These are phyloP conservation scores for Suhomyces kilbournensis DNA, from an alignment of 805 yeast genomes.

Conservation along the genomic window DNA sequence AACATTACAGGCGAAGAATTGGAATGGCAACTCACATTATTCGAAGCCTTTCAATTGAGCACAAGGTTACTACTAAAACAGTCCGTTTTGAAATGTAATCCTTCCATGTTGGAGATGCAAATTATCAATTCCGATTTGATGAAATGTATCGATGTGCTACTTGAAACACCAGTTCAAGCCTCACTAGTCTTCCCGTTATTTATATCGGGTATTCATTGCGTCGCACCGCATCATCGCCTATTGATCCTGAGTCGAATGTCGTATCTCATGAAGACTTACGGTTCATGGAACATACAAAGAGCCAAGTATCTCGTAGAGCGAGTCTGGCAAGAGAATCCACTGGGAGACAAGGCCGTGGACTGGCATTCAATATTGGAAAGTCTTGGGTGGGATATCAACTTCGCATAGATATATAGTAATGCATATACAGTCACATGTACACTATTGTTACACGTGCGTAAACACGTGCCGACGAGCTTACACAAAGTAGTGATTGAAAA, in stretches of 20 bases:
- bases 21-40: conserved; percentile 64
- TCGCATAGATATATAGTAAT: conserved; percentile 45
- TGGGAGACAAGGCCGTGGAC: conserved; percentile 63
- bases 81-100: conserved; percentile 56
- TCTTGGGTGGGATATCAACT: conserved; percentile 76
- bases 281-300: conserved; percentile 58
- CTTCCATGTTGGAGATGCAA: conserved; percentile 63
- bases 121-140: conserved; percentile 52
- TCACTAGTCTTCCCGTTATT: conserved; percentile 74
- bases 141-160: conserved; percentile 55
- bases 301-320: conserved; percentile 43
- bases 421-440: background rate
- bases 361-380: conserved; percentile 68
- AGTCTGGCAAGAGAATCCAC: conserved; percentile 47
- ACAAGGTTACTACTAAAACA: conserved; percentile 67
- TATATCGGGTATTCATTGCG: conserved; percentile 70
- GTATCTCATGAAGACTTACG: conserved; percentile 57
- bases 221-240: conserved; percentile 49
- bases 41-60: conserved; percentile 68
- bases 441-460: background rate
- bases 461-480: background rate
- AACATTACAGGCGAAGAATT: conserved; percentile 46
- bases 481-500: conserved; percentile 6
- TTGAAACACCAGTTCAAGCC: conserved; percentile 68
- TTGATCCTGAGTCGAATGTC: conserved; percentile 52